Conservation (phyloP, 345 rosid species). For the Murraya paniculata region DNA sequence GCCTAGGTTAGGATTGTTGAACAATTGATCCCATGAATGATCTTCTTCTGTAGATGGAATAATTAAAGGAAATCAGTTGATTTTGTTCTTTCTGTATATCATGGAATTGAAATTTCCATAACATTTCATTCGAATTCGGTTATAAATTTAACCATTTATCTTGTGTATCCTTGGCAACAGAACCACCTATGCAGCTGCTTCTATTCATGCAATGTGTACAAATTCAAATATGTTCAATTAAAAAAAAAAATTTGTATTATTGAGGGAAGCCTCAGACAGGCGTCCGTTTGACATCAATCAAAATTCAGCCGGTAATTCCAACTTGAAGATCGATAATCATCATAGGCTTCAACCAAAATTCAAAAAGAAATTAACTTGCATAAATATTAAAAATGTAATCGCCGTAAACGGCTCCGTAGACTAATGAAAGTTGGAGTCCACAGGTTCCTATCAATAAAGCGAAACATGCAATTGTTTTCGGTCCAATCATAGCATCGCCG, state of each 20-base stretch:
- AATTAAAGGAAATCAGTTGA: slow-evolving; percentile 4
- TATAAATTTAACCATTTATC: too few species aligned
- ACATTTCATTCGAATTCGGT: too few species aligned
- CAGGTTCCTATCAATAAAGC: slow-evolving; percentile 65
- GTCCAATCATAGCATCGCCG: slow-evolving; percentile 62
- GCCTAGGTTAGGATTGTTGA: slow-evolving; percentile 7
- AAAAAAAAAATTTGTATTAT: neutral
- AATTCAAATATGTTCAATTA: too few species aligned
- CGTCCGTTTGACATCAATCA: slow-evolving; percentile 40
- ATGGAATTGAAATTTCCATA: neutral
- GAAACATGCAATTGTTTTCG: slow-evolving; percentile 38
- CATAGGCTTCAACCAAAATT: slow-evolving; percentile 40
- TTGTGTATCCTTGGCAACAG: too few species aligned
- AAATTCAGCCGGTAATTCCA: slow-evolving; percentile 92
- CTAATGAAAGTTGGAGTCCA: slow-evolving; percentile 29
- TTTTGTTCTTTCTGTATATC: neutral
- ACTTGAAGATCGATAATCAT: slow-evolving; percentile 33
- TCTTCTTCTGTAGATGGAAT: slow-evolving; percentile 23
- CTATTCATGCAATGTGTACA: too few species aligned
- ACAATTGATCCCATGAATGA: slow-evolving; percentile 1
- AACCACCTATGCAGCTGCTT: too few species aligned
- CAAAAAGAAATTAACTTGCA: neutral
- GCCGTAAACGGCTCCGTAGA: slow-evolving; percentile 62
- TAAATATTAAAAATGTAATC: slow-evolving; percentile 30
- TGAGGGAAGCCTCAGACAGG: slow-evolving; percentile 52